Percentiles rank a stretch among this genome's conserved stretches.
phyloP scores from a whole-genome alignment of 768 basidiomycete species.

The Mycena metata region DNA sequence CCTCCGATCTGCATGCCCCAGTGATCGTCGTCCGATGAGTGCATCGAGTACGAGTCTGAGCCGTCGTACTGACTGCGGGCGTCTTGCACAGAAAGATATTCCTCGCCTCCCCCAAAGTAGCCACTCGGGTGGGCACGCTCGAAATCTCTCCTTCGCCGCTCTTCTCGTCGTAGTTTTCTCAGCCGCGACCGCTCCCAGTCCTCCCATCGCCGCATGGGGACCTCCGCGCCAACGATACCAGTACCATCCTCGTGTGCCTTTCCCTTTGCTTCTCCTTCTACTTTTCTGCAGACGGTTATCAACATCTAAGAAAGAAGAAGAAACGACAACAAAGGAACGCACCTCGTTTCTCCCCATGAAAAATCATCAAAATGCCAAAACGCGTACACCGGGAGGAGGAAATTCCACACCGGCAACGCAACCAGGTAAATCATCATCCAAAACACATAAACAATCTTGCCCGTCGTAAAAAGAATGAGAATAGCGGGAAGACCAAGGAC shows the following conservation, averaged over 20 bases:
- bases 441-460: constrained; percentile 95
- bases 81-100: constrained; percentile 72
- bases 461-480: constrained; percentile 92
- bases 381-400: constrained; percentile 92
- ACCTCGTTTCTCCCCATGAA: constrained; percentile 99
- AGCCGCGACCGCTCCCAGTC: constrained; percentile 98
- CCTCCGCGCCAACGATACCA: constrained; percentile 64
- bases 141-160: constrained; percentile 83
- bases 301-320: constrained; percentile 31
- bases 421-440: constrained; percentile 98
- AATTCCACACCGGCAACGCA: constrained; percentile 97
- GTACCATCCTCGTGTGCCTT: constrained; percentile 73
- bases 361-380: constrained; percentile 99
- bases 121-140: constrained; percentile 83
- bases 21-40: constrained; percentile 93
- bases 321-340: constrained; percentile 43
- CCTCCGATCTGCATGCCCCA: constrained; percentile 97
- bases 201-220: constrained; percentile 99
- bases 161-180: constrained; percentile 91
- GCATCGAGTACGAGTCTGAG: constrained; percentile 84
- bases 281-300: constrained; percentile 72
- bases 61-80: constrained; percentile 77
- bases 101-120: constrained; percentile 72
- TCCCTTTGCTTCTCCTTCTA: constrained; percentile 79
- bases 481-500: constrained; percentile 95